Evolutionary conservation across 2,329 filamentous ascomycete genomes (phyloP).

Genomic region (Stagonosporopsis vannaccii): DNA sequence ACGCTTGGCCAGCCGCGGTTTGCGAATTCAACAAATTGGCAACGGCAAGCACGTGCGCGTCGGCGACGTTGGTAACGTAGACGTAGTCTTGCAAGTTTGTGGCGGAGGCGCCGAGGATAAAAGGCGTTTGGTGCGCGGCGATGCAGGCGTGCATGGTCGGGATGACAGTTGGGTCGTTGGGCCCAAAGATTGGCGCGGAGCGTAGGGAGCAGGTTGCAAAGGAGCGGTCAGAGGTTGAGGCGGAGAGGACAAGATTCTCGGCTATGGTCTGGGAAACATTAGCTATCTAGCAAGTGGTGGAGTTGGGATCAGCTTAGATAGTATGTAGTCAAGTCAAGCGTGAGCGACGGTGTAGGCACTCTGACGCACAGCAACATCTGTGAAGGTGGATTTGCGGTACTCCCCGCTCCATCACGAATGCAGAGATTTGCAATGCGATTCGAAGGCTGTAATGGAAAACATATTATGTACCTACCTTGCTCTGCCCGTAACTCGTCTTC

Average conservation of each 20-base stretch:
- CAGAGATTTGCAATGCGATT: not conserved
- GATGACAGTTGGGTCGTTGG: slow-evolving; percentile 81
- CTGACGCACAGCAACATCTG: not conserved
- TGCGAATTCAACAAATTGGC: slow-evolving; percentile 71
- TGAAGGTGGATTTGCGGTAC: not conserved
- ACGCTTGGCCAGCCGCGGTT: slow-evolving; percentile 75
- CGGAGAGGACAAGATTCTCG: slow-evolving; percentile 79
- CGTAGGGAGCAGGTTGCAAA: slow-evolving; percentile 84
- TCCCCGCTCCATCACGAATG: not conserved
- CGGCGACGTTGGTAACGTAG: slow-evolving; percentile 72
- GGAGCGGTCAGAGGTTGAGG: slow-evolving; percentile 64
- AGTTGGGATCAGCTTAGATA: no score
- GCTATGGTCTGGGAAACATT: slow-evolving; percentile 68
- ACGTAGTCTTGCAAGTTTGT: slow-evolving; percentile 75
- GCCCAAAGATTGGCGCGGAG: slow-evolving; percentile 88
- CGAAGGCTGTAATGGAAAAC: not conserved
- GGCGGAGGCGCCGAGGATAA: slow-evolving; percentile 78
- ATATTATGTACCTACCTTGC: slow-evolving; percentile 68
- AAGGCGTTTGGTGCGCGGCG: slow-evolving; percentile 70
- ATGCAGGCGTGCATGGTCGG: slow-evolving; percentile 77
- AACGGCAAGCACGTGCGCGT: slow-evolving; percentile 84
- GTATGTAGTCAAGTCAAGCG: not conserved
- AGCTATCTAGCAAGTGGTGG: not conserved
- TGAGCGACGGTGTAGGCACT: no score
- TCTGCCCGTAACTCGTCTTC: slow-evolving; percentile 82